Conservation (phyloP, 768 basidiomycete species). For the Hericium erinaceus region DNA sequence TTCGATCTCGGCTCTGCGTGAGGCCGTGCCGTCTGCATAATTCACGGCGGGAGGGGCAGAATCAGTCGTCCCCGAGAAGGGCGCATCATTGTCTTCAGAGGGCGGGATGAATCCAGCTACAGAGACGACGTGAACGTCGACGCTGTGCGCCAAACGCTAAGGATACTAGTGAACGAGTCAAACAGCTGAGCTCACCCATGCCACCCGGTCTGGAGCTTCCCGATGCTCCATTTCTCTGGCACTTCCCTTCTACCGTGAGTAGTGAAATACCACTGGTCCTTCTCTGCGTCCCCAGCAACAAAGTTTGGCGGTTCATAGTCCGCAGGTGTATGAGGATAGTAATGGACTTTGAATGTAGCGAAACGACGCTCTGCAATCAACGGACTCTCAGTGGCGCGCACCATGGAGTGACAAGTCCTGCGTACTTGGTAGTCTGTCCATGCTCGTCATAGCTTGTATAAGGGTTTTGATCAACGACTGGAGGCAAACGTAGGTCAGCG, state of each 20-base stretch:
- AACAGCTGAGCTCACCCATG: constrained; percentile 44
- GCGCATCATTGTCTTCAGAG: constrained; percentile 39
- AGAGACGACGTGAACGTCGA: constrained; percentile 64
- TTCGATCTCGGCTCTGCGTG: constrained; percentile 46
- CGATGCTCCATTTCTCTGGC: constrained; percentile 66
- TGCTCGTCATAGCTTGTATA: constrained; percentile 67
- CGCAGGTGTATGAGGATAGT: constrained; percentile 66
- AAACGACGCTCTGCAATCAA: constrained; percentile 54
- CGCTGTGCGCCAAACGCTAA: constrained; percentile 28
- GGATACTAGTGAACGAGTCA: too few relatives aligned
- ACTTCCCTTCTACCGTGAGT: constrained; percentile 65
- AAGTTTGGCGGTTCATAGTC: constrained; percentile 85
- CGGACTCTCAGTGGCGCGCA: not conserved
- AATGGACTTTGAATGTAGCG: constrained; percentile 85
- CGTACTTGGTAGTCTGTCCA: constrained; percentile 74
- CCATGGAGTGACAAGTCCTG: constrained; percentile 2
- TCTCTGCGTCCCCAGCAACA: constrained; percentile 57
- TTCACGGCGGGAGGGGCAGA: constrained; percentile 33
- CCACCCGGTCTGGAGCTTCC: constrained; percentile 60
- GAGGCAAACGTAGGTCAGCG: constrained; percentile 26
- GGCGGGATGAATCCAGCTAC: constrained; percentile 68
- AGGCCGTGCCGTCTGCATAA: constrained; percentile 46
- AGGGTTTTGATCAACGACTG: constrained; percentile 71
- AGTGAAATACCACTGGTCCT: constrained; percentile 73
- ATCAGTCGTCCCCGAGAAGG: constrained; percentile 39